Base-by-base conservation (phyloP, 495 filamentous ascomycete genomes). In the Aspergillus avenaceus region DNA sequence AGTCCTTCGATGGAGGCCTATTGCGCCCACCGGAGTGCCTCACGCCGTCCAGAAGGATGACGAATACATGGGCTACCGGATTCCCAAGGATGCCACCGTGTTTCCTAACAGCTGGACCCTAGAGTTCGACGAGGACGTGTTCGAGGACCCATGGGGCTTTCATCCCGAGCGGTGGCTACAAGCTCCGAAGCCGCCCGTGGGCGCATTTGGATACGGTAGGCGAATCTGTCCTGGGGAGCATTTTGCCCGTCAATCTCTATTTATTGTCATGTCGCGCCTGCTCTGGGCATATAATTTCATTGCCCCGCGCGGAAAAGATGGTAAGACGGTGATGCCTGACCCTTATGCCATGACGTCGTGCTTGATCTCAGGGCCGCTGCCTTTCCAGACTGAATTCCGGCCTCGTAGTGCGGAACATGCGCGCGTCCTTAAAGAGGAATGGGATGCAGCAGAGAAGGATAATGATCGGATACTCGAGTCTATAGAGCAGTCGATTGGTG, bases 191-290 rank as follows among this genome's bases (percentile, higher is more conserved):
- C 65, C 38, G 73, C 81, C 3, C 42, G 76, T 68, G 56, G 77
- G 74, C 21, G 74, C 77, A 42, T 84, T 84, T 56, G 82, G 83
- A 3, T 84, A 78, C 60, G 83, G 83, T 1, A 72, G 79, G 2
- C 75, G 83, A 16, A 76, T 71, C 5, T 86, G 83, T 63, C 78
- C 79, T 43, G 82, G 82, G 2, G 54, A 77, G 25, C 71, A 73
- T 27, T 69, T 84, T 45, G 79, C 79, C 3, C 73, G 78, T 38
- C 74, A 77, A 52, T 77, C 81, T 44, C 55, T 85, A 6, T 75
- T 79, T 54, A 72, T 82, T 3, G 64, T 70, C 34, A 78, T 84
- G 67, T 79, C 79, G 42, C 75, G 79, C 6, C 62, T 85, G 51
- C 72, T 77, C 7, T 85, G 82, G 82, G 73, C 76, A 0, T 79